phyloP scores from a whole-genome alignment of 2,329 filamentous ascomycete species.

The Blumeria graminis region DNA sequence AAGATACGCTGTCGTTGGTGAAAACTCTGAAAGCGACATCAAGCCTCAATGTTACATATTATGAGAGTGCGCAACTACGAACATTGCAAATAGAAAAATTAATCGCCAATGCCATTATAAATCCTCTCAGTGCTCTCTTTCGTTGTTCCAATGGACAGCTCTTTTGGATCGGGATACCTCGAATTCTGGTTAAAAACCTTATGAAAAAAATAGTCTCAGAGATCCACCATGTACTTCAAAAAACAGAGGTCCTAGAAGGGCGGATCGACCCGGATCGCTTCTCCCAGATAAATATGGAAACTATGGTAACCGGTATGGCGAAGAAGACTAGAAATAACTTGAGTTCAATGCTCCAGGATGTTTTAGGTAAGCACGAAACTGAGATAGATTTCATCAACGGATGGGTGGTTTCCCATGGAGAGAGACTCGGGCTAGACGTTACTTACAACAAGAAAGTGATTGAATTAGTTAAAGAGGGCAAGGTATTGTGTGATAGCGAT shows the following conservation, averaged over 20 bases:
- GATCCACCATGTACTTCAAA: slow-evolving; percentile 41
- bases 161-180: slow-evolving; percentile 22
- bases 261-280: slow-evolving; percentile 1
- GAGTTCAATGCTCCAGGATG: slow-evolving; percentile 39
- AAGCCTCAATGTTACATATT: slow-evolving; percentile 19
- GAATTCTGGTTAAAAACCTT: slow-evolving; percentile 27
- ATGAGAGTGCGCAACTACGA: slow-evolving; percentile 24
- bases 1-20: slow-evolving; percentile 4
- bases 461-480: slow-evolving; percentile 19
- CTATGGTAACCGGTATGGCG: slow-evolving; percentile 21
- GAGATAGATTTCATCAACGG: slow-evolving; percentile 36
- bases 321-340: slow-evolving; percentile 27
- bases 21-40: slow-evolving; percentile 20
- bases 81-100: slow-evolving; percentile 64
- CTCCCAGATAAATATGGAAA: neutral
- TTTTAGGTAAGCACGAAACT: slow-evolving; percentile 24
- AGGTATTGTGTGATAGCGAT: slow-evolving; percentile 15
- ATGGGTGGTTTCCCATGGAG: slow-evolving; percentile 19
- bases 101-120: slow-evolving; percentile 56
- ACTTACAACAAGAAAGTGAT: slow-evolving; percentile 20
- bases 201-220: slow-evolving; percentile 52
- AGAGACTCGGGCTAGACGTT: slow-evolving; percentile 14
- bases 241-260: neutral
- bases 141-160: slow-evolving; percentile 57
- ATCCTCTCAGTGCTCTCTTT: slow-evolving; percentile 62